Evolutionary conservation across 306 rosid species (phyloP), one percentile per base, ranked within the genome.

Genomic region (Senna siamea): DNA sequence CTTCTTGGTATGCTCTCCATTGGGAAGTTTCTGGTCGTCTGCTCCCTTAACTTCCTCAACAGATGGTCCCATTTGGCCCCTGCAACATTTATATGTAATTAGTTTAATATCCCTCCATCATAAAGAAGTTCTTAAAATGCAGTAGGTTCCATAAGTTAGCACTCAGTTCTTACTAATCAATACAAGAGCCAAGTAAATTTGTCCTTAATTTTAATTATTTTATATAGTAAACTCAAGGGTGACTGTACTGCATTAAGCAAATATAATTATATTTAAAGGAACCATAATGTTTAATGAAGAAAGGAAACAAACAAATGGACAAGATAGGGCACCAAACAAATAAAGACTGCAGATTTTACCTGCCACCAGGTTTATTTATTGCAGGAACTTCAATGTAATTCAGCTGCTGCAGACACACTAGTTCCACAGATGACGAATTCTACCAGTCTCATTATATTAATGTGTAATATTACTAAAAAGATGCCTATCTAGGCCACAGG

Each of bases 21-120:
- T 72, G 18, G 77, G 67, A 55, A 72, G 70, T 43, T 79, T 79
- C 13, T 53, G 65, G 13, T 76, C 77, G 44, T 60, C 76, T 60
- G 54, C 66, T 58, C 35, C 69, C 73, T 83, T 78, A 9, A 62
- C 58, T 56, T 66, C n/a, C n/a, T n/a, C 60, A 69, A 7, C 44
- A 41, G 80, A 73, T 55, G 69, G 53, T 28, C 80, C 85, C 84
- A 84, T 80, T 76, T 80, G 85, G 5, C 87, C 87, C 74, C 87
- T 84, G 77, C 81, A 73, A 62, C 58, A 68, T 67, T 72, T 72
- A 18, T 47, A 71, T 53, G 64, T 5, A 30, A 38, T 35, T 48
- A 71, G 70, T 51, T 41, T 53, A 48, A 20, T 56, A 47, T 28
- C 59, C 47, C 5, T 26, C 77, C 23, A 48, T 61, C 51, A 44